Percentiles rank a stretch among this genome's conserved stretches.
Conservation (phyloP, 192 early-diverging fungal species). For the Haplosporangium gracile region DNA sequence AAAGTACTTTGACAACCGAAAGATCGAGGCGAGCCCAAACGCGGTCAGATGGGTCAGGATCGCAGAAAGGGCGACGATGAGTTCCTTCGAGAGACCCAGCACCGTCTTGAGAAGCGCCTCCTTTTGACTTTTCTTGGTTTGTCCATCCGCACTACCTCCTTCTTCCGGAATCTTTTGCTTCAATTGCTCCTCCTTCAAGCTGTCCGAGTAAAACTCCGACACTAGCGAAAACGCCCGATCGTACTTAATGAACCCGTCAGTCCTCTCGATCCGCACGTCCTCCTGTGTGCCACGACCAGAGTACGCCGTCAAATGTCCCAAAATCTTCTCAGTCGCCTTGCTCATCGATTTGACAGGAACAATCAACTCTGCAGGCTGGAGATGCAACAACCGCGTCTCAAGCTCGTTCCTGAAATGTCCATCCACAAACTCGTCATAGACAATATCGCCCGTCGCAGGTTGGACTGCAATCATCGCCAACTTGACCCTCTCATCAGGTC, state of each 20-base stretch:
- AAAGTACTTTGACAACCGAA: conserved; percentile 71
- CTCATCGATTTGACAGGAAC: conserved; percentile 65
- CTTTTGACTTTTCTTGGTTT: conserved; percentile 24
- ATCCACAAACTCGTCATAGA: conserved; percentile 82
- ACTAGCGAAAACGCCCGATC: conserved; percentile 58
- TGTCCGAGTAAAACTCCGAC: conserved; percentile 59
- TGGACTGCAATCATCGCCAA: conserved; percentile 73
- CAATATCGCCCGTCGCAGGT: conserved; percentile 74
- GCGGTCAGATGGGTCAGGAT: conserved; percentile 72
- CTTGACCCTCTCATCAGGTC: conserved; percentile 59
- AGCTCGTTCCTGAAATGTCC: conserved; percentile 71
- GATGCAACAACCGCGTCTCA: conserved; percentile 76
- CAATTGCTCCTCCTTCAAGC: conserved; percentile 30
- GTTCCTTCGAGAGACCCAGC: conserved; percentile 32
- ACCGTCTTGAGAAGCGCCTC: conserved; percentile 44
- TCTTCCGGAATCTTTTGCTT: neutral
- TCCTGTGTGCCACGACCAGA: conserved; percentile 43
- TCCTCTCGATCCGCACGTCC: conserved; percentile 67
- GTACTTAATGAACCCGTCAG: conserved; percentile 62
- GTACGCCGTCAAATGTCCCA: conserved; percentile 48
- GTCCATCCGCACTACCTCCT: neutral
- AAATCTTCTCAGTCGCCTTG: conserved; percentile 68
- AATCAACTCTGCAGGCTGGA: conserved; percentile 77
- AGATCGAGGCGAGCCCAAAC: conserved; percentile 71
- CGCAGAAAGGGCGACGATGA: conserved; percentile 59